These are phyloP conservation scores for Thalassia testudinum DNA, from an alignment of 116 monocot species.

Conservation along the genomic window DNA sequence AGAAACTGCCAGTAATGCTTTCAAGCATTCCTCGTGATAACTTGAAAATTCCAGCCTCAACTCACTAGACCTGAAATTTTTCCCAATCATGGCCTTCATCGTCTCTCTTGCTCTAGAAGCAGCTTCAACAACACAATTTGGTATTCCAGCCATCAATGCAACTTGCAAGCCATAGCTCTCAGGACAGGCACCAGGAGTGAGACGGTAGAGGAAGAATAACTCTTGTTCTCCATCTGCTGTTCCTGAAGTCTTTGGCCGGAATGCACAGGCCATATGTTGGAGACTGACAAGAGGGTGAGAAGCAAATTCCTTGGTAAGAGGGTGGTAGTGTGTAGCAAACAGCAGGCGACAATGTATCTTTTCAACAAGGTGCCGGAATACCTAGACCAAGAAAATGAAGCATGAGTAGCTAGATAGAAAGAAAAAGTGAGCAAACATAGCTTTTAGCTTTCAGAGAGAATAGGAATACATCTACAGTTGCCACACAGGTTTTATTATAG, in stretches of 20 bases:
- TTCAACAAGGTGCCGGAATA: slow-evolving; percentile 84
- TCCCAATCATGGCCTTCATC: slow-evolving; percentile 38
- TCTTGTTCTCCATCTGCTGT: slow-evolving; percentile 19
- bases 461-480: too few relatives aligned
- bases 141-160: slow-evolving; percentile 79
- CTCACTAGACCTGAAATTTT: slow-evolving; percentile 68
- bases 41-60: slow-evolving; percentile 55
- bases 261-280: slow-evolving; percentile 84
- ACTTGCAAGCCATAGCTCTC: slow-evolving; percentile 96
- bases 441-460: too few relatives aligned
- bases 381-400: slow-evolving; percentile 18
- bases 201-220: slow-evolving; percentile 76
- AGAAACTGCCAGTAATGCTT: slow-evolving; percentile 37
- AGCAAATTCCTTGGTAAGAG: slow-evolving; percentile 87
- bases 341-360: slow-evolving; percentile 63
- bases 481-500: too few relatives aligned
- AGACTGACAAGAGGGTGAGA: slow-evolving; percentile 72
- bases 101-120: slow-evolving; percentile 44
- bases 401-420: too few relatives aligned
- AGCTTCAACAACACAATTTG: slow-evolving; percentile 37
- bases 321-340: slow-evolving; percentile 94
- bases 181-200: slow-evolving; percentile 58
- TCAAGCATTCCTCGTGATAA: slow-evolving; percentile 76
- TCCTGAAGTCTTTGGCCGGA: slow-evolving; percentile 16
- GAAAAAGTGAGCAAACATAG: too few relatives aligned